phyloP scores from a whole-genome alignment of 2,329 filamentous ascomycete genomes.

The Fusarium keratoplasticum region DNA sequence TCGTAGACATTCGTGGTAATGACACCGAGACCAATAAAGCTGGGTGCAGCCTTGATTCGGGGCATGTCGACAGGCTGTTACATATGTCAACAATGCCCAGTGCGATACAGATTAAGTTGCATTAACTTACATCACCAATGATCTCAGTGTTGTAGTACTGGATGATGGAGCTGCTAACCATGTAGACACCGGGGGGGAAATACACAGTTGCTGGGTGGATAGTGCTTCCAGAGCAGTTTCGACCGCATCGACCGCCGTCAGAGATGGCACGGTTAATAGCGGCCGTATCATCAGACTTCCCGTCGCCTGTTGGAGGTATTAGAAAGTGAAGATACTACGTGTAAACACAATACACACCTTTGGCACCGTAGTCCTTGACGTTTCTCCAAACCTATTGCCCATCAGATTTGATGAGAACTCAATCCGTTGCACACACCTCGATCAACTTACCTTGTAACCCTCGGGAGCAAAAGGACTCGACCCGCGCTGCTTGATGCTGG shows the following conservation, averaged over 20 bases:
- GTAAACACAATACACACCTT: constrained; percentile 7
- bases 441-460: background rate
- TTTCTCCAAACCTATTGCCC: constrained; percentile 45
- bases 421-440: background rate
- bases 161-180: constrained; percentile 66
- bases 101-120: background rate
- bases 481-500: background rate
- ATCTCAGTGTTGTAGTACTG: constrained; percentile 74
- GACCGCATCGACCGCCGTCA: constrained; percentile 51
- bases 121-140: constrained; percentile 48
- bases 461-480: constrained; percentile 10
- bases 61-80: constrained; percentile 46
- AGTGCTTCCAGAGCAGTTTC: constrained; percentile 47
- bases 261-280: constrained; percentile 63
- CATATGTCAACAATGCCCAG: background rate
- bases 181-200: constrained; percentile 63
- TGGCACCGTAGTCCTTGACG: constrained; percentile 54
- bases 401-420: background rate
- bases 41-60: constrained; percentile 64
- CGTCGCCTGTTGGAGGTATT: constrained; percentile 27
- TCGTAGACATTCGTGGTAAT: constrained; percentile 49
- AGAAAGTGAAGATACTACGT: background rate
- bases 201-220: constrained; percentile 40
- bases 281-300: constrained; percentile 63
- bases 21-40: constrained; percentile 66